These are phyloP conservation scores for Sarcodon aspratus DNA, from an alignment of 768 basidiomycete species.

Conservation along the genomic window DNA sequence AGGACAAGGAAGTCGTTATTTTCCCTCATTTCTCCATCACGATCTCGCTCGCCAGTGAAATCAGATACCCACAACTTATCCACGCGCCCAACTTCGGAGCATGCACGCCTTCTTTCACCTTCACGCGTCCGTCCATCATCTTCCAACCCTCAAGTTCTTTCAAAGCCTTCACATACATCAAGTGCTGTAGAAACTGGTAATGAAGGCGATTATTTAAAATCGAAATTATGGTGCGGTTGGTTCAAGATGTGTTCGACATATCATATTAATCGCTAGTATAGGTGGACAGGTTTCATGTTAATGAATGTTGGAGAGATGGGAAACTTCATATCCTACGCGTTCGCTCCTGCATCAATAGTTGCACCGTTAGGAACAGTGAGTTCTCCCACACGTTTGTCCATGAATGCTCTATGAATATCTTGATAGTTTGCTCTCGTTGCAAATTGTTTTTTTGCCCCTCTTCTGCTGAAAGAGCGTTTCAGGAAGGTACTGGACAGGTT, in stretches of 20 bases:
- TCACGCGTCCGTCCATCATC: too few species aligned
- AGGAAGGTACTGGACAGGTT: conserved; percentile 41
- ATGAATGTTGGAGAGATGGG: conserved; percentile 88
- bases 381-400: conserved; percentile 2
- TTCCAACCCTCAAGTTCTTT: too few species aligned
- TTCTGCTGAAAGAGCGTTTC: conserved; percentile 76
- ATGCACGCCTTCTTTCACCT: too few species aligned
- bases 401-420: not conserved
- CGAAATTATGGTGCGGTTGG: conserved; percentile 63
- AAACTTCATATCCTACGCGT: conserved; percentile 88
- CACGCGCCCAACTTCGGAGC: too few species aligned
- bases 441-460: conserved; percentile 88
- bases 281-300: conserved; percentile 84
- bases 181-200: conserved; percentile 18
- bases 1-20: too few species aligned
- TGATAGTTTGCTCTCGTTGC: conserved; percentile 81
- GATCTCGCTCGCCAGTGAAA: too few species aligned
- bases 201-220: conserved; percentile 72
- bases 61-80: too few species aligned
- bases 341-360: conserved; percentile 85
- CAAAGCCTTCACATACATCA: not conserved
- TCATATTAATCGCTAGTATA: conserved; percentile 15
- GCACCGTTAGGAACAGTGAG: conserved; percentile 92
- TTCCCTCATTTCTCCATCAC: too few species aligned
- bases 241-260: not conserved